Percentiles rank a stretch among this genome's conserved stretches.
These are phyloP conservation scores for Ailanthus altissimus DNA, from an alignment of 345 rosid genomes.

Conservation along the genomic window DNA sequence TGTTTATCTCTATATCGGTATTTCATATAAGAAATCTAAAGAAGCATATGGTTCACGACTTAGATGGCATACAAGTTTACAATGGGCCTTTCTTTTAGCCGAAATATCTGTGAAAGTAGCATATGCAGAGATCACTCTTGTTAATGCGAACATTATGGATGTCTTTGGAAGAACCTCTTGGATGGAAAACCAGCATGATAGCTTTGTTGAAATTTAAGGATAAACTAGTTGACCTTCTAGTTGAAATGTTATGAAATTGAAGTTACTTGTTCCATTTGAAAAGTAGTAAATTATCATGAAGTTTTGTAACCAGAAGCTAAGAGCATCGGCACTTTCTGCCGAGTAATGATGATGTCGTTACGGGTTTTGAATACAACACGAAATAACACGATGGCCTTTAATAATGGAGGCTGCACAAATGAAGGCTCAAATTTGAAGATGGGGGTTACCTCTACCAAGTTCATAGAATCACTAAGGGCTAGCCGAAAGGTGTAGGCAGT, in stretches of 20 bases:
- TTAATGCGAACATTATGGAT: not conserved
- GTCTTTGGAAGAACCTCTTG: not conserved
- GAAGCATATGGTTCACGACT: not conserved
- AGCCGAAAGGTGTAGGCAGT: not conserved
- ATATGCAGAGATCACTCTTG: not conserved
- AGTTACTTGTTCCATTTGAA: slow-evolving; percentile 4
- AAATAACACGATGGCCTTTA: slow-evolving; percentile 11
- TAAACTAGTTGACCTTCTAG: not conserved
- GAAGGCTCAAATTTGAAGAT: slow-evolving; percentile 24
- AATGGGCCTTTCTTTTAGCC: not conserved
- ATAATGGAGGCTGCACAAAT: slow-evolving; percentile 30
- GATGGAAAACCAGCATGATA: not conserved
- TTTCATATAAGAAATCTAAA: not conserved
- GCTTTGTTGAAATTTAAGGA: not conserved
- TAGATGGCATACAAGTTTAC: not conserved
- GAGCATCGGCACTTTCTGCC: not conserved
- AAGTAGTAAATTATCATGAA: slow-evolving; percentile 7
- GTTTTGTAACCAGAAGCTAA: not conserved
- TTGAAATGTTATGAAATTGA: not conserved
- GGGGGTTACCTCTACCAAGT: not conserved
- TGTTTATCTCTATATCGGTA: too few relatives aligned
- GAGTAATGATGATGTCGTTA: not conserved
- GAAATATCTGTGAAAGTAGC: not conserved
- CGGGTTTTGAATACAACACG: not conserved
- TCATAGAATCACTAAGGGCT: slow-evolving; percentile 9